These are phyloP conservation scores for Colletotrichum tamarilloi DNA, from an alignment of 2,329 filamentous ascomycete species.

Conservation along the genomic window DNA sequence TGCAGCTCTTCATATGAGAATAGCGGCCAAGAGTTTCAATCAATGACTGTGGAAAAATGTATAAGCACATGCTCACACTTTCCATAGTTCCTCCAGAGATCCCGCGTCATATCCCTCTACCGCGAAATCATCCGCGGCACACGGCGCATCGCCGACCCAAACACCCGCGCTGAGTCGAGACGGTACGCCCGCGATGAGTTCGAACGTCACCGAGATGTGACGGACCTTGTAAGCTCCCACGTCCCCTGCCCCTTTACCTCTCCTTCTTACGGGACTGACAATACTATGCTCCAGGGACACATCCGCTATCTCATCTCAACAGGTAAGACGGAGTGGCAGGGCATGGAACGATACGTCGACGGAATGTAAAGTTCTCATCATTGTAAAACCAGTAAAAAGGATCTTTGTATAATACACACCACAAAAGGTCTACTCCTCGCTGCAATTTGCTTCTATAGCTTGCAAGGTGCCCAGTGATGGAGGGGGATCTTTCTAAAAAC, in stretches of 20 bases:
- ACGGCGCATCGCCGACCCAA: conserved; percentile 60
- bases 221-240: conserved; percentile 61
- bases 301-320: conserved; percentile 73
- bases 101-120: conserved; percentile 67
- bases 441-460: not conserved
- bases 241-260: not conserved
- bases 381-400: not conserved
- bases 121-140: conserved; percentile 67
- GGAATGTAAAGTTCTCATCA: conserved; percentile 49
- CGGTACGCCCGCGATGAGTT: conserved; percentile 70
- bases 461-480: not conserved
- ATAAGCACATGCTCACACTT: not conserved
- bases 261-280: not conserved
- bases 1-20: not conserved
- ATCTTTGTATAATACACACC: conserved; percentile 22
- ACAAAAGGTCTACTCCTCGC: not conserved
- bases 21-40: too few relatives aligned
- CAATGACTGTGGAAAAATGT: not conserved
- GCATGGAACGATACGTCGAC: conserved; percentile 67
- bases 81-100: conserved; percentile 67
- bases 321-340: conserved; percentile 74
- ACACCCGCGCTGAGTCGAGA: conserved; percentile 65
- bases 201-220: conserved; percentile 66
- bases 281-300: conserved; percentile 56
- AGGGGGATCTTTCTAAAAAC: not conserved